phyloP scores from a whole-genome alignment of 2,329 filamentous ascomycete species.

The Ophiocordyceps sinensis region DNA sequence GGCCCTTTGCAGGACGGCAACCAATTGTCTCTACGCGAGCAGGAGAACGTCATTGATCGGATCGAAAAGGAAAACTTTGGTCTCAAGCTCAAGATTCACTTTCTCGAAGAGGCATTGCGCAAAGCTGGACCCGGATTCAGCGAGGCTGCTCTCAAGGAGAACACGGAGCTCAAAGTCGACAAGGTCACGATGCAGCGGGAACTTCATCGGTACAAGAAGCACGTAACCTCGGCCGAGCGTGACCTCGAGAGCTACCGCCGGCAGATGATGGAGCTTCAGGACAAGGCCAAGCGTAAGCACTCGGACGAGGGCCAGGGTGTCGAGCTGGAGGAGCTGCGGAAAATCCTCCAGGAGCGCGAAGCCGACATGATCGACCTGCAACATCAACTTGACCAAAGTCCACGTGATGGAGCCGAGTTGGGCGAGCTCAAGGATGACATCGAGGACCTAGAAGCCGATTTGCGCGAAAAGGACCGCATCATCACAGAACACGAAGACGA shows the following conservation, averaged over 20 bases:
- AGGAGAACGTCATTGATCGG: slow-evolving; percentile 88
- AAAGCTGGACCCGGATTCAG: slow-evolving; percentile 85
- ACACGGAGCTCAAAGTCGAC: slow-evolving; percentile 89
- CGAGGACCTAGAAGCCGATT: slow-evolving; percentile 58
- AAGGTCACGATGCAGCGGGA: slow-evolving; percentile 83
- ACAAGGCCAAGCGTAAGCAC: slow-evolving; percentile 64
- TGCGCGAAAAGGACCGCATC: slow-evolving; percentile 60
- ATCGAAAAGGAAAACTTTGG: slow-evolving; percentile 99
- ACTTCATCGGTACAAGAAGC: slow-evolving; percentile 73
- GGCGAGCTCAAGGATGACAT: slow-evolving; percentile 60
- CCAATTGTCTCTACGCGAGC: slow-evolving; percentile 79
- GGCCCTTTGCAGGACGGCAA: slow-evolving; percentile 73
- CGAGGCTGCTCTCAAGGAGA: slow-evolving; percentile 79
- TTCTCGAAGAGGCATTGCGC: slow-evolving; percentile 77
- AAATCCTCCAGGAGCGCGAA: slow-evolving; percentile 41
- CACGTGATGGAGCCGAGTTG: slow-evolving; percentile 41
- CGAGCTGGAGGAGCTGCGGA: slow-evolving; percentile 43
- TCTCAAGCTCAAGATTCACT: slow-evolving; percentile 92
- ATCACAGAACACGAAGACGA: slow-evolving; percentile 65
- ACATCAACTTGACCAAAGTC: slow-evolving; percentile 40
- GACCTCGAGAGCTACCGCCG: slow-evolving; percentile 73
- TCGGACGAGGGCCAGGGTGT: slow-evolving; percentile 53
- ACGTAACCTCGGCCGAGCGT: slow-evolving; percentile 65
- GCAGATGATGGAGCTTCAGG: slow-evolving; percentile 70
- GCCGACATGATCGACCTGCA: slow-evolving; percentile 46